Percentiles rank a stretch among this genome's conserved stretches.
Evolutionary conservation across 768 basidiomycete species (phyloP).

Genomic region (Xerocomus potaroensis): DNA sequence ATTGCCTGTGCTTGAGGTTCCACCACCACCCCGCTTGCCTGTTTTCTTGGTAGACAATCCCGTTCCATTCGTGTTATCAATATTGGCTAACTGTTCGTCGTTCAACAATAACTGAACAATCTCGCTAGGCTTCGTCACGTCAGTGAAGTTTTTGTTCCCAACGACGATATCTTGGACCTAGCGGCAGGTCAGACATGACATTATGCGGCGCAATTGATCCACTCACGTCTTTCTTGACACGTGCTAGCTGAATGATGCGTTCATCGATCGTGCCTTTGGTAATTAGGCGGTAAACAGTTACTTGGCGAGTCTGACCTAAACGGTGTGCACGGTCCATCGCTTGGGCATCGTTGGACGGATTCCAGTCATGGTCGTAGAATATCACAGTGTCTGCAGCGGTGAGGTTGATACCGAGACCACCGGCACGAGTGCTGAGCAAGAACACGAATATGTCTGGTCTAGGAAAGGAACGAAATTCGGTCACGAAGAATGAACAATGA

Average conservation of each 20-base stretch:
- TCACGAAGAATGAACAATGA: background rate
- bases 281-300: conserved; percentile 93
- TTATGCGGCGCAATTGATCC: background rate
- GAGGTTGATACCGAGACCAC: conserved; percentile 95
- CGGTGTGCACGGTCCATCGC: conserved; percentile 99
- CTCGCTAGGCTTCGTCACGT: conserved; percentile 92
- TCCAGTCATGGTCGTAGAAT: conserved; percentile 35
- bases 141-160: conserved; percentile 92
- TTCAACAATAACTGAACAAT: conserved; percentile 93
- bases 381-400: conserved; percentile 53
- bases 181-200: conserved; percentile 1
- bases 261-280: conserved; percentile 95
- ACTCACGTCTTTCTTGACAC: conserved; percentile 93
- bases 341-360: conserved; percentile 96
- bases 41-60: conserved; percentile 34
- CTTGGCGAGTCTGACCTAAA: conserved; percentile 93
- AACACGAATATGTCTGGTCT: conserved; percentile 90
- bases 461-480: background rate
- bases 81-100: conserved; percentile 83
- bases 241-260: conserved; percentile 92
- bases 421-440: conserved; percentile 90
- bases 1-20: conserved; percentile 32
- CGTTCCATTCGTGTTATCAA: conserved; percentile 46
- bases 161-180: conserved; percentile 99
- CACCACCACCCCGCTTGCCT: conserved; percentile 33